Percentiles rank a stretch among this genome's conserved stretches.
Conservation (phyloP, 2,329 filamentous ascomycete genomes). For the Diaporthe vaccinii region DNA sequence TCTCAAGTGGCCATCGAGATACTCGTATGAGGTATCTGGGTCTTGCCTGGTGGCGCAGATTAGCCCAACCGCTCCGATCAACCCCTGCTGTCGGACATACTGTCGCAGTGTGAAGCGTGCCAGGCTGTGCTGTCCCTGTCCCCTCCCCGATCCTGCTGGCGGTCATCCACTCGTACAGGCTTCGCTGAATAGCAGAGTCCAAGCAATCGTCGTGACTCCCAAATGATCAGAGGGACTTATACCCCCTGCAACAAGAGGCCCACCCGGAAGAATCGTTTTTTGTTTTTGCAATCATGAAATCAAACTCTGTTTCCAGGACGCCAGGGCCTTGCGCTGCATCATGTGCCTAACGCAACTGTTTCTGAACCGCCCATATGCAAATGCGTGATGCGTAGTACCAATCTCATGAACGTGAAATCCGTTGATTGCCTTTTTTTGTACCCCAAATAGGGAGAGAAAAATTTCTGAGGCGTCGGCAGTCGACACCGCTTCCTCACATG, state of each 20-base stretch:
- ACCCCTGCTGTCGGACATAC: constrained; percentile 28
- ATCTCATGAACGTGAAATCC: constrained; percentile 39
- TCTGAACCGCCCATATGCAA: constrained; percentile 42
- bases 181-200: constrained; percentile 32
- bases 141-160: not conserved
- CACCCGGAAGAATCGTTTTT: constrained; percentile 24
- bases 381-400: constrained; percentile 42
- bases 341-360: constrained; percentile 41
- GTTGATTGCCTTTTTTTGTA: constrained; percentile 34
- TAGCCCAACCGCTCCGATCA: constrained; percentile 16
- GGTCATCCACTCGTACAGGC: constrained; percentile 16
- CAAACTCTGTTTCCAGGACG: constrained; percentile 40
- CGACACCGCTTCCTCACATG: constrained; percentile 59
- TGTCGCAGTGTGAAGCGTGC: constrained; percentile 1
- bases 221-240: constrained; percentile 24
- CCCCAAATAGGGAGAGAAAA: constrained; percentile 23
- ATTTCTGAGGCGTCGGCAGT: constrained; percentile 20
- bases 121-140: not conserved
- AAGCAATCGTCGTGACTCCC: constrained; percentile 33
- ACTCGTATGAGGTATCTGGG: constrained; percentile 10
- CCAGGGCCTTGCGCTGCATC: constrained; percentile 40
- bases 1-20: constrained; percentile 23
- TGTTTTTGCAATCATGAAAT: constrained; percentile 27
- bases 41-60: constrained; percentile 15
- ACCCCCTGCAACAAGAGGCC: not conserved